Conservation (phyloP, 202 grass and related monocot species). For the Setaria italica region DNA sequence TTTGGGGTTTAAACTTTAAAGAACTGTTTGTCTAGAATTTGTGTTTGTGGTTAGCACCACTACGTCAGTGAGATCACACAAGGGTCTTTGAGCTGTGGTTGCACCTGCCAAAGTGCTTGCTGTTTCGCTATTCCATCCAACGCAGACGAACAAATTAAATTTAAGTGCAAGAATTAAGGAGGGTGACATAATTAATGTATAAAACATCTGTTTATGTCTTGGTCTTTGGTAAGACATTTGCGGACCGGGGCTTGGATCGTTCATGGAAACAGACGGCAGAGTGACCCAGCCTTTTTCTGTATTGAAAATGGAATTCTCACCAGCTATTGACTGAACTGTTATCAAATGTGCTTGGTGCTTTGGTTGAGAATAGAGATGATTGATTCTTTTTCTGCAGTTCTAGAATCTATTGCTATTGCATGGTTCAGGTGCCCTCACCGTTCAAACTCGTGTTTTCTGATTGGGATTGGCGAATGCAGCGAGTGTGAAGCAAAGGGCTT, state of each 20-base stretch:
- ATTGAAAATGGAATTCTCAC: neutral
- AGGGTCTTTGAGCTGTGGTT: slow-evolving; percentile 29
- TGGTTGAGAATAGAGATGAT: neutral
- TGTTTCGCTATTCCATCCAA: neutral
- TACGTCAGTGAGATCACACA: slow-evolving; percentile 23
- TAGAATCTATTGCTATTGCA: neutral
- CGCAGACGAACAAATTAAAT: neutral
- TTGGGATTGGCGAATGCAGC: too few relatives aligned
- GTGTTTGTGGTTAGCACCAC: neutral
- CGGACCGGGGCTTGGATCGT: neutral
- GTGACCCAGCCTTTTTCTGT: neutral
- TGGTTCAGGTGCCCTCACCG: neutral
- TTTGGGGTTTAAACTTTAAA: neutral
- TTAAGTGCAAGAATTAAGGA: neutral
- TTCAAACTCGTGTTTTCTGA: neutral
- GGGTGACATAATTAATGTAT: neutral
- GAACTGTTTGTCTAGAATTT: neutral
- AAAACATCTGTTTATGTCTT: neutral
- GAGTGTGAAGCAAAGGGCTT: too few relatives aligned
- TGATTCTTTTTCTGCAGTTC: neutral
- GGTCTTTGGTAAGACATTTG: neutral
- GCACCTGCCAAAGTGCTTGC: slow-evolving; percentile 27
- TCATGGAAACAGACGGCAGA: slow-evolving; percentile 26
- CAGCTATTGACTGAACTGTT: neutral
- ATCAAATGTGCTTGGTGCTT: neutral